Conservation (phyloP, 164 flowering plant genomes). For the Berberis vulgaris region DNA sequence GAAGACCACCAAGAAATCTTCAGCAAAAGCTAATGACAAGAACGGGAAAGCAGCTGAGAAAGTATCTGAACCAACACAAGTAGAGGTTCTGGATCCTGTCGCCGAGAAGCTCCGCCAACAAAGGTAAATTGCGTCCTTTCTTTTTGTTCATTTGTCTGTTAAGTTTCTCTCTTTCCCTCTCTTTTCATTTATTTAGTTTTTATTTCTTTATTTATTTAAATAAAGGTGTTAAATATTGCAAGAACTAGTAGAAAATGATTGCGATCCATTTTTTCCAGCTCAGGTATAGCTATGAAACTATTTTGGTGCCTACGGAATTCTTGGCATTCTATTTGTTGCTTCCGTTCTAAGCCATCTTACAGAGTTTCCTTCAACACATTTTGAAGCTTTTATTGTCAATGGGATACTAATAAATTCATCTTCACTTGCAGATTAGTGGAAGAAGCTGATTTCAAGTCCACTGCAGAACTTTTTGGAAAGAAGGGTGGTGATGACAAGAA, state of each 20-base stretch:
- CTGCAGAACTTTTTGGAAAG: slow-evolving; percentile 69
- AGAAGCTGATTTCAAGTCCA: slow-evolving; percentile 83
- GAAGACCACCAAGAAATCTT: slow-evolving; percentile 50
- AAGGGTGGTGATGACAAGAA: slow-evolving; percentile 62
- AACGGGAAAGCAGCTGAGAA: slow-evolving; percentile 45
- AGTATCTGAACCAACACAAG: slow-evolving; percentile 14
- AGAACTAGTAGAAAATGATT: no score
- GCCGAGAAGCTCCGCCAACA: slow-evolving; percentile 94
- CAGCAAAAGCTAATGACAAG: slow-evolving; percentile 39
- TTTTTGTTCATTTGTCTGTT: neutral
- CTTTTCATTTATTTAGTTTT: neutral
- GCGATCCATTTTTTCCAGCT: no score
- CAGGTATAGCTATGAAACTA: no score
- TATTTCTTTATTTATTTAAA: neutral
- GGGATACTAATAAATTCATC: neutral
- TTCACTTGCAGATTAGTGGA: slow-evolving; percentile 64
- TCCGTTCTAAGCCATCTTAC: no score
- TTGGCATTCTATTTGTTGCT: no score
- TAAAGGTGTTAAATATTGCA: no score
- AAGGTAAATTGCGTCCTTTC: slow-evolving; percentile 31
- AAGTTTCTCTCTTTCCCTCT: no score
- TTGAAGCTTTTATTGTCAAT: neutral
- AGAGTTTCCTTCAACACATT: neutral
- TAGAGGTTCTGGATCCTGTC: slow-evolving; percentile 63
- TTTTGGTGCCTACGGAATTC: no score